A percentile compares a stretch with the other conserved stretches of the same genome.
Conservation (phyloP, 306 rosid species). For the Gleditsia sinensis region DNA sequence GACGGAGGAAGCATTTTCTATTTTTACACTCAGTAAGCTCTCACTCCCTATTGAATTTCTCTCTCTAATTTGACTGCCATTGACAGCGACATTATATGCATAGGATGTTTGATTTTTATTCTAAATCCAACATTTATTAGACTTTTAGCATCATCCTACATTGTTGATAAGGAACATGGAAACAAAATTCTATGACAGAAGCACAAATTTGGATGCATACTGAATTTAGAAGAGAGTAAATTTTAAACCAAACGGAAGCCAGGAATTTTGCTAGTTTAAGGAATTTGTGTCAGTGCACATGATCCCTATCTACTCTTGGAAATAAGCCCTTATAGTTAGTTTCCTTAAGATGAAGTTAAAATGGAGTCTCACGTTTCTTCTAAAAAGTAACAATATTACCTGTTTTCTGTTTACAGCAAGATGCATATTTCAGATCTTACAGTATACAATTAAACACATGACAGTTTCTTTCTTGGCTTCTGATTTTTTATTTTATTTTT, state of each 20-base stretch:
- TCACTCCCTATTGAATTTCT: slow-evolving; percentile 20
- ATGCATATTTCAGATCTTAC: slow-evolving; percentile 11
- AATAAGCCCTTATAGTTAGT: not conserved
- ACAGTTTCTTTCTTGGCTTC: not conserved
- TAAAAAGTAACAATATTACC: not conserved
- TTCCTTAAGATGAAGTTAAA: no score
- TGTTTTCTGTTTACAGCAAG: not conserved
- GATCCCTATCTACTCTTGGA: not conserved
- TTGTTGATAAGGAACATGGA: slow-evolving; percentile 15
- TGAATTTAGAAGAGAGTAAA: no score
- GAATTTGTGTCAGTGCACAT: not conserved
- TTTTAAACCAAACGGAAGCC: no score
- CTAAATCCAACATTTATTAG: not conserved
- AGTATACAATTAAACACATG: not conserved
- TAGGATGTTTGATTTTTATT: no score
- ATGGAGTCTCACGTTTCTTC: not conserved
- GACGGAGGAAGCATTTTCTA: slow-evolving; percentile 82
- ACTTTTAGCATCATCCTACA: not conserved
- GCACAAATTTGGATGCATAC: not conserved
- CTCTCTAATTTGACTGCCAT: not conserved
- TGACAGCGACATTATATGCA: slow-evolving; percentile 8
- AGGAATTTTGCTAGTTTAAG: no score
- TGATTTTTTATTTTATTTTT: slow-evolving; percentile 14
- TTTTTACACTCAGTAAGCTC: slow-evolving; percentile 83
- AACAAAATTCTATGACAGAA: not conserved